Evolutionary conservation across 2,329 filamentous ascomycete species (phyloP).

Genomic region (Tricladium varicosporioides): DNA sequence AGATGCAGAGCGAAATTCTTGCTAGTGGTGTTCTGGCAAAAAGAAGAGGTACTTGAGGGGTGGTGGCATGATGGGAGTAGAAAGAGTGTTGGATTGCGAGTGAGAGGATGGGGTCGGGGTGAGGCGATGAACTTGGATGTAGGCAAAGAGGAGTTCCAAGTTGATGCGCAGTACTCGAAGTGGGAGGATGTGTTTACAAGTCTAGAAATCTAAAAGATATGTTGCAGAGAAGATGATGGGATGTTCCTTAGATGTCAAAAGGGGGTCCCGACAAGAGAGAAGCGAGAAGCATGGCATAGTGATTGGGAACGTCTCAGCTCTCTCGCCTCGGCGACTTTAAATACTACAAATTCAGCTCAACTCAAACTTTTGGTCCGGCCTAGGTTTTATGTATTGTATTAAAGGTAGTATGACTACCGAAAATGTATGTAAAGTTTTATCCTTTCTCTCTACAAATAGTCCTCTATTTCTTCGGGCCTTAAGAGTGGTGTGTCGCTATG

Average conservation of each 20-base stretch:
- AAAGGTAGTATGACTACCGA: background rate
- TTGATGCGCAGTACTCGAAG: background rate
- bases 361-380: background rate
- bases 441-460: background rate
- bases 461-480: background rate
- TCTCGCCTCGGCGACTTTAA: background rate
- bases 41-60: slow-evolving; percentile 2
- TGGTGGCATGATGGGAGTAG: background rate
- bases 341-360: background rate
- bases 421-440: background rate
- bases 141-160: background rate
- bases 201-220: slow-evolving; percentile 1
- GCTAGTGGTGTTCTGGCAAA: background rate
- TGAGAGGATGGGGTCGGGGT: background rate
- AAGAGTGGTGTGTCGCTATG: background rate
- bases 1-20: slow-evolving; percentile 7
- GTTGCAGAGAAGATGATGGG: too few relatives aligned
- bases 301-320: background rate
- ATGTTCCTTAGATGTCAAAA: too few relatives aligned
- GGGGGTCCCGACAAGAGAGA: too few relatives aligned
- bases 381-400: background rate
- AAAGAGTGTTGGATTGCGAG: background rate
- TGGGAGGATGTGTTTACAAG: slow-evolving; percentile 9
- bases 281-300: background rate
- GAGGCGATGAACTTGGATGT: background rate